Evolutionary conservation across 495 filamentous ascomycete species (phyloP).

Genomic region (Hypoxylon subgilvum): DNA sequence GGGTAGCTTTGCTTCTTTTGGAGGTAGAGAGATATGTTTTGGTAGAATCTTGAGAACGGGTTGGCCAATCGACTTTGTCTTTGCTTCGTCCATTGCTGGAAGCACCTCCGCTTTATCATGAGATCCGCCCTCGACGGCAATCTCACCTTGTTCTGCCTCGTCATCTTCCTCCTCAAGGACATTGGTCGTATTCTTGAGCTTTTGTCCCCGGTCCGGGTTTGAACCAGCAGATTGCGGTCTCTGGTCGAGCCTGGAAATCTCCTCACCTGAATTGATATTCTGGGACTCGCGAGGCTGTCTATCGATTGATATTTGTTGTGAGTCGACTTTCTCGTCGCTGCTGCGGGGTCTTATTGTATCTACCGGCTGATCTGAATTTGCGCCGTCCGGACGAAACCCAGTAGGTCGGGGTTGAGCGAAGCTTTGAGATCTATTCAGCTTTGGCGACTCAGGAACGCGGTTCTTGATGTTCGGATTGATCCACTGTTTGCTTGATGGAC

Average conservation of each 20-base stretch:
- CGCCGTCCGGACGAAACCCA: constrained; percentile 49
- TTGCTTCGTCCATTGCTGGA: constrained; percentile 2
- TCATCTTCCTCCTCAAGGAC: constrained; percentile 12
- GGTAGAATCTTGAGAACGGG: constrained; percentile 22
- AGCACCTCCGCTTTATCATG: not conserved
- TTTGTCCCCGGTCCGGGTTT: constrained; percentile 46
- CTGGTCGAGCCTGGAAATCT: constrained; percentile 42
- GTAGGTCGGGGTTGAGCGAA: constrained; percentile 49
- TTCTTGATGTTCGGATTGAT: constrained; percentile 59
- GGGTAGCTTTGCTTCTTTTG: constrained; percentile 34
- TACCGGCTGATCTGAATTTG: constrained; percentile 50
- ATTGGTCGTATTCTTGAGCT: constrained; percentile 19
- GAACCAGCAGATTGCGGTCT: constrained; percentile 49
- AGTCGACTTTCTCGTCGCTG: constrained; percentile 52
- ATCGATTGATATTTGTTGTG: constrained; percentile 37
- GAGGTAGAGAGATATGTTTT: constrained; percentile 38
- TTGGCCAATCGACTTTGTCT: constrained; percentile 16
- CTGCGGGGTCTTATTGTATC: constrained; percentile 51
- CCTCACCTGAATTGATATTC: constrained; percentile 44
- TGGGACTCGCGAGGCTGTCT: constrained; percentile 43
- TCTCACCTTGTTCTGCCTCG: constrained; percentile 3
- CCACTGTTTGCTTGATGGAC: constrained; percentile 65
- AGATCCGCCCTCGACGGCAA: not conserved
- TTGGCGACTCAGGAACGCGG: constrained; percentile 55
- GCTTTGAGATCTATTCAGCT: constrained; percentile 49